phyloP scores from a whole-genome alignment of 2,329 filamentous ascomycete species.

The Rasamsonia emersonii region DNA sequence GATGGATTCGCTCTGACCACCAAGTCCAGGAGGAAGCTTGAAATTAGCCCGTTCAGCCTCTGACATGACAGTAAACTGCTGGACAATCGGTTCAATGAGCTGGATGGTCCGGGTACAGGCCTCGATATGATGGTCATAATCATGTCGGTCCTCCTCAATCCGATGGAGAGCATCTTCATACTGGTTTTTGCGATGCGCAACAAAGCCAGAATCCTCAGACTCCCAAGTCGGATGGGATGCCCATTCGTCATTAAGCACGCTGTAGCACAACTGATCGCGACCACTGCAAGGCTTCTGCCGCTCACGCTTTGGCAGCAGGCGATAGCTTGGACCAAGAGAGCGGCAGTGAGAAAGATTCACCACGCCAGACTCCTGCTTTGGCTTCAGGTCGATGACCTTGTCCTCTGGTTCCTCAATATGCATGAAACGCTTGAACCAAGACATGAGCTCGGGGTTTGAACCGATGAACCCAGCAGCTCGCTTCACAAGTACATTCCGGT shows the following conservation, averaged over 20 bases:
- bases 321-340: slow-evolving; percentile 91
- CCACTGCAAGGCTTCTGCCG: slow-evolving; percentile 87
- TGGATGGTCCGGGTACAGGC: slow-evolving; percentile 92
- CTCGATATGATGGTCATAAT: slow-evolving; percentile 98
- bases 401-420: slow-evolving; percentile 64
- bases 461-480: slow-evolving; percentile 81
- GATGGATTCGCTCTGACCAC: slow-evolving; percentile 90
- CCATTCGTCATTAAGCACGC: slow-evolving; percentile 95
- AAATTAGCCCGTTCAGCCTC: slow-evolving; percentile 65
- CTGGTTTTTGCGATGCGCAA: slow-evolving; percentile 92
- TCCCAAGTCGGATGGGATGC: slow-evolving; percentile 98
- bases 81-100: slow-evolving; percentile 85
- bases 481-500: slow-evolving; percentile 71
- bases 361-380: slow-evolving; percentile 62
- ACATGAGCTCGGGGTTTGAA: slow-evolving; percentile 78
- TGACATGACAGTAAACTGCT: slow-evolving; percentile 75
- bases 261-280: slow-evolving; percentile 86
- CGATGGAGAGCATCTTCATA: slow-evolving; percentile 91
- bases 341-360: slow-evolving; percentile 94
- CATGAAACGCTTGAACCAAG: slow-evolving; percentile 79
- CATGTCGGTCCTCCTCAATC: slow-evolving; percentile 95
- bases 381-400: slow-evolving; percentile 68
- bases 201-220: slow-evolving; percentile 94
- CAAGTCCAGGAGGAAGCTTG: slow-evolving; percentile 71
- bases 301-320: slow-evolving; percentile 81